Evolutionary conservation across 305 asterid species (phyloP).

Genomic region (Euphrasia arctica): DNA sequence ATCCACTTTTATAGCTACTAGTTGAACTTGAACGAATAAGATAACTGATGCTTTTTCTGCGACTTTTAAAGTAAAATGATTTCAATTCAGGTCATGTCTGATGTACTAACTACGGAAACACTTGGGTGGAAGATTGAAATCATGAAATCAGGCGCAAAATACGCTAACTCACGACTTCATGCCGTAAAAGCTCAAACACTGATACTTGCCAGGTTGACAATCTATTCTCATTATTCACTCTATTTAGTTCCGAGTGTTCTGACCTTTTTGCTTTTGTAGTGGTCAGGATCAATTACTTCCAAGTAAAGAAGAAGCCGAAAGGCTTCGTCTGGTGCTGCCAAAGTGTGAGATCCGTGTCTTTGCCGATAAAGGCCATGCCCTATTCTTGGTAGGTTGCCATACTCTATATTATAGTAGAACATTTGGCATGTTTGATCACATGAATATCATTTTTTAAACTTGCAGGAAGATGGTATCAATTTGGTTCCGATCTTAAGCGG

Average conservation of each 20-base stretch:
- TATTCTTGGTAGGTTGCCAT: constrained; percentile 58
- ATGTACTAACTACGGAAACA: constrained; percentile 45
- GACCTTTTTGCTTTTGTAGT: constrained; percentile 36
- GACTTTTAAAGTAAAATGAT: neutral
- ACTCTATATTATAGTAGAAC: neutral
- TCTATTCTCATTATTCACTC: neutral
- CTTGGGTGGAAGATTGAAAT: constrained; percentile 64
- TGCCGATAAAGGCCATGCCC: constrained; percentile 58
- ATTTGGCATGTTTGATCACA: constrained; percentile 5
- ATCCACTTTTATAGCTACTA: no score
- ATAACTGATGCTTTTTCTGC: constrained; percentile 6
- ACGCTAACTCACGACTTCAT: constrained; percentile 79
- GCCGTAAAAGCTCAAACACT: constrained; percentile 80
- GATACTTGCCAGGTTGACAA: constrained; percentile 61
- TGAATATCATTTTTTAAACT: neutral
- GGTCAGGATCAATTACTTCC: constrained; percentile 77
- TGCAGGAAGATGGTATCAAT: constrained; percentile 69
- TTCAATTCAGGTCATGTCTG: constrained; percentile 51
- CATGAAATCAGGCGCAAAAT: constrained; percentile 69
- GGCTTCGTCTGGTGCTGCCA: constrained; percentile 50
- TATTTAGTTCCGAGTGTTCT: neutral
- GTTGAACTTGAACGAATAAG: no score
- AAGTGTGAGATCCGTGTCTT: constrained; percentile 61
- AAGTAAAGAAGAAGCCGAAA: constrained; percentile 65
- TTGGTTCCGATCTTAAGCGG: constrained; percentile 52